A percentile compares a stretch with the other conserved stretches of the same genome.
phyloP scores from a whole-genome alignment of 495 filamentous ascomycete species.

The Parathielavia appendiculata region DNA sequence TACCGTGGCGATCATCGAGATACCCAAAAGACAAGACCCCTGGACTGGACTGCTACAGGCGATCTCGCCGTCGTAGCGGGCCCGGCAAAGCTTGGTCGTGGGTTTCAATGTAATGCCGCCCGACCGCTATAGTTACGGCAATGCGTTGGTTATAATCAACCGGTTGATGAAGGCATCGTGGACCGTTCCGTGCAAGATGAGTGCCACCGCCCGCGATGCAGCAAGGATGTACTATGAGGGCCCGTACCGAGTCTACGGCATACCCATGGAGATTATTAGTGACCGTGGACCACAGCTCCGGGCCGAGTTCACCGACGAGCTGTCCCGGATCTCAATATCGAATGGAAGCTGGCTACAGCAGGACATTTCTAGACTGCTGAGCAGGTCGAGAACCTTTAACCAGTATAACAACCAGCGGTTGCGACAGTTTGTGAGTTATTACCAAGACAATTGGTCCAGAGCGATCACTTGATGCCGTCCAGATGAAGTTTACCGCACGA shows the following conservation, averaged over 20 bases:
- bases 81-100: not conserved
- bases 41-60: no score
- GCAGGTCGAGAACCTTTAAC: slow-evolving; percentile 1
- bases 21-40: no score
- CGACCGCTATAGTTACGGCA: not conserved
- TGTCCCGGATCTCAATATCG: not conserved
- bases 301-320: not conserved
- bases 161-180: not conserved
- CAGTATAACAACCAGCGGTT: not conserved
- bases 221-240: no score
- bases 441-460: not conserved
- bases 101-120: not conserved
- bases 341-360: not conserved
- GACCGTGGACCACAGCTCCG: not conserved
- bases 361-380: not conserved
- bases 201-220: no score
- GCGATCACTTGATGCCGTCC: not conserved
- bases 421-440: not conserved
- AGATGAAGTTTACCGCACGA: slow-evolving; percentile 4
- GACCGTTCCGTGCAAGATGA: no score
- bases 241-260: no score
- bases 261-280: no score
- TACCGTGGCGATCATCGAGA: no score
- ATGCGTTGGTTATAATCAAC: not conserved
- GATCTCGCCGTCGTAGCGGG: no score